Base-by-base conservation (phyloP, 768 basidiomycete species). In the Phlegmacium glaucopus region DNA sequence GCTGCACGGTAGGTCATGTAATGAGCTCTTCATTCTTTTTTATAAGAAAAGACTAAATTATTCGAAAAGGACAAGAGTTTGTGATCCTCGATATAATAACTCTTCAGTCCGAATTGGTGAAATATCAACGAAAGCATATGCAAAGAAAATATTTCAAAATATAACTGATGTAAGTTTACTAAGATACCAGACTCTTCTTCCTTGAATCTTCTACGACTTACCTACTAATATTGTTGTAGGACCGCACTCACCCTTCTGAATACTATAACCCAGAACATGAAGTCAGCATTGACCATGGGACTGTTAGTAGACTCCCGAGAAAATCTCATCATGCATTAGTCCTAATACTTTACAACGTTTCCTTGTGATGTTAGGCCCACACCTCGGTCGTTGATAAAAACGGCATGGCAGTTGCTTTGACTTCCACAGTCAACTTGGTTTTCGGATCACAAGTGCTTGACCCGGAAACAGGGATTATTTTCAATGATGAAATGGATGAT, bases 401-500 rank as follows among this genome's bases (percentile, higher is more conserved):
- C 58, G 92, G 92, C 15, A 92, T 94, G 79, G 93, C 87, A 0
- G 90, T 93, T 5, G 65, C 87, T 12, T 59, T 97, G 28, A 96
- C 94, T 1, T 85, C 89, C 4, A 94, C 94, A 0, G 85, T 97
- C 39, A 98, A 98, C 63, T 67, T 86, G 0, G 71, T 94, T 13
- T 98, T 95, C 65, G 95, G 94, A 12, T 94, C 90, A 2, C 79
- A 76, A 47, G 89, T 97, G 1, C 72, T 95, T 53, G 93, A 95
- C 64, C 78, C 87, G 0, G 77, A 82, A 43, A 96, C 94, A 0
- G 94, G 95, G 0, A 76, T 98, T 25, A 77, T 98, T 42, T 66
- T 97, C 35, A 97, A 97, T 58, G 83, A 98, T 58, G 90, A 95
- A 79, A 90, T 92, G 88, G 90, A 93, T 52, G 95, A 98, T 64